Conservation (phyloP, 1,139 yeast species). For the Hyphopichia khmerensis region DNA sequence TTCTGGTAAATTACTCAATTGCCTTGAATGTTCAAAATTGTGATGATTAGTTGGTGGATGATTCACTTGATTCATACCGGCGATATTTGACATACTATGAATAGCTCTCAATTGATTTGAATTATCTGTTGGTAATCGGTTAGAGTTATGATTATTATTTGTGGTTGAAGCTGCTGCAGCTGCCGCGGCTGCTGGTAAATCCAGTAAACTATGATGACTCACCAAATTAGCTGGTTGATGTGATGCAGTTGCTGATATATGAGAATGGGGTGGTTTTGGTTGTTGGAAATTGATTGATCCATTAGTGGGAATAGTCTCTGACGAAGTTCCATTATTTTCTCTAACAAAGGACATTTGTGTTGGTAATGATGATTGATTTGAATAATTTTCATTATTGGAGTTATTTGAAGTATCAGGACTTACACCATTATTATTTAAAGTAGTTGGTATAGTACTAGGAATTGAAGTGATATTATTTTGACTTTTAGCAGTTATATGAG, state of each 20-base stretch:
- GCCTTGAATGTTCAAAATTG: not conserved
- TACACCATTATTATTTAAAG: conserved; percentile 16
- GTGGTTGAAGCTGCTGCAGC: conserved; percentile 17
- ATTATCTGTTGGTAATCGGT: too few species aligned
- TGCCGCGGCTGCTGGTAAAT: conserved; percentile 31
- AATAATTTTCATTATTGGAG: not conserved
- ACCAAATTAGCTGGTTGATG: conserved; percentile 15
- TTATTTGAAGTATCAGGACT: not conserved
- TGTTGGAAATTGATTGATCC: not conserved
- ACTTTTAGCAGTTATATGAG: conserved; percentile 19
- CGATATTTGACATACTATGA: conserved; percentile 40
- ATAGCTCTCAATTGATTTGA: conserved; percentile 28
- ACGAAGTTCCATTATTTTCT: conserved; percentile 9
- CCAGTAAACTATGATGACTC: conserved; percentile 25
- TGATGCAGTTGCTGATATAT: conserved; percentile 3
- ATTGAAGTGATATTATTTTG: conserved; percentile 21
- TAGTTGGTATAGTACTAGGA: conserved; percentile 36
- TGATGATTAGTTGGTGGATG: not conserved
- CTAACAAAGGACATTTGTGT: conserved; percentile 4
- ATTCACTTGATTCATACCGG: conserved; percentile 14
- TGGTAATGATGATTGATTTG: conserved; percentile 4
- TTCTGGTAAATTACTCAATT: not conserved
- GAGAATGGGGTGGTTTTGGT: conserved; percentile 12
- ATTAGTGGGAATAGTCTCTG: conserved; percentile 16
- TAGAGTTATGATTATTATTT: not conserved